phyloP scores from a whole-genome alignment of 2,329 filamentous ascomycete species.

The Didymella lethalis region DNA sequence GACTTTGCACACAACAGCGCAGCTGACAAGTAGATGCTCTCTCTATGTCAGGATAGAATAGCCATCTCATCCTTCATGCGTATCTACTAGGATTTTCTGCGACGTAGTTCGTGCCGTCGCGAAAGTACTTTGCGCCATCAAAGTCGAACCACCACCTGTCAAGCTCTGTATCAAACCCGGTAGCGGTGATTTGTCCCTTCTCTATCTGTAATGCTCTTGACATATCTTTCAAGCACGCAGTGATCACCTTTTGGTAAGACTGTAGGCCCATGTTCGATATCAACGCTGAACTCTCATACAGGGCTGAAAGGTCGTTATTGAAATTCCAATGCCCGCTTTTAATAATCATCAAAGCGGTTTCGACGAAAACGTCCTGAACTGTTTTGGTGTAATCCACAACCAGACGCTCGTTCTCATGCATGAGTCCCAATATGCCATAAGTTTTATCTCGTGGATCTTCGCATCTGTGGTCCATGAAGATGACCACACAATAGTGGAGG shows the following conservation, averaged over 20 bases:
- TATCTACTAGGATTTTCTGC: not conserved
- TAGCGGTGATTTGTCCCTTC: not conserved
- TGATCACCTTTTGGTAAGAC: not conserved
- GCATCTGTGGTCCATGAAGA: not conserved
- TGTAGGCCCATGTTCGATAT: not conserved
- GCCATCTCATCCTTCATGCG: not conserved
- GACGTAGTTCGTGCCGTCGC: not conserved
- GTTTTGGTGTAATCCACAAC: not conserved
- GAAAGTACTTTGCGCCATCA: not conserved
- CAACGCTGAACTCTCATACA: not conserved
- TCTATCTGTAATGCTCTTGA: not conserved
- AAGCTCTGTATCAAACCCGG: not conserved
- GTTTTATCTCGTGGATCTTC: not conserved
- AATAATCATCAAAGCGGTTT: not conserved
- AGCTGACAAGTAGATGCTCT: no score
- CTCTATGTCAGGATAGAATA: no score
- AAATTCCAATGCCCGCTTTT: not conserved
- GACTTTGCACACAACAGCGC: not conserved
- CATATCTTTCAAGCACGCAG: not conserved
- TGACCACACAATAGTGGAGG: not conserved
- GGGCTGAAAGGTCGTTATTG: no score
- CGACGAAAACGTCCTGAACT: not conserved
- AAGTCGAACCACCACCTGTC: not conserved
- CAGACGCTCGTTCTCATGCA: not conserved
- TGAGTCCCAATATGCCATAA: not conserved